phyloP scores from a whole-genome alignment of 2,329 filamentous ascomycete genomes.

The Fusarium sp. region DNA sequence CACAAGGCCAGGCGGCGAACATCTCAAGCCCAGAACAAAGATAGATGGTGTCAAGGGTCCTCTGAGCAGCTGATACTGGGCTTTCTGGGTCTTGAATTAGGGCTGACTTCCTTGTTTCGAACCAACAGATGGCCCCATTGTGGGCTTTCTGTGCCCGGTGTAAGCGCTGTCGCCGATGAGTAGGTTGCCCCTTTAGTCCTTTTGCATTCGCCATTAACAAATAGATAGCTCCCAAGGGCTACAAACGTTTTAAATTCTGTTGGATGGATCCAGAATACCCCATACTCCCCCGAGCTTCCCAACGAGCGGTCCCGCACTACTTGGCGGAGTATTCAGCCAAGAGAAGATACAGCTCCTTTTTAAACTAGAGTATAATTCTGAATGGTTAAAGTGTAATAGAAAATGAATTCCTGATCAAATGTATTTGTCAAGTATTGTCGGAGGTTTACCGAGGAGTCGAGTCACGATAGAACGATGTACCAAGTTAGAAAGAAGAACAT shows the following conservation, averaged over 20 bases:
- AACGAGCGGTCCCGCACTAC: neutral
- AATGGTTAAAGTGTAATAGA: conserved; percentile 5
- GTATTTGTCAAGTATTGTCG: neutral
- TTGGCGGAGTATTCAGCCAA: neutral
- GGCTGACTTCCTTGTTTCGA: neutral
- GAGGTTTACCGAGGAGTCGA: conserved; percentile 26
- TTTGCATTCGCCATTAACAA: neutral
- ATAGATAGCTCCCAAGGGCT: neutral
- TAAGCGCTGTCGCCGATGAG: neutral
- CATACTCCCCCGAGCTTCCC: neutral
- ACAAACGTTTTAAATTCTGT: neutral
- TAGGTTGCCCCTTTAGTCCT: neutral
- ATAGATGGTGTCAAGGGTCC: conserved; percentile 12
- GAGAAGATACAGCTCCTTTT: neutral
- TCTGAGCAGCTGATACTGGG: neutral
- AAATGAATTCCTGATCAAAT: neutral
- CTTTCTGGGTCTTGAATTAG: neutral
- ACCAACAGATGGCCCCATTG: conserved; percentile 1
- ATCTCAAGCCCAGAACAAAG: neutral
- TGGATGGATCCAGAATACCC: neutral
- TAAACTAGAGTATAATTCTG: neutral
- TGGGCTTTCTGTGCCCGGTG: neutral
- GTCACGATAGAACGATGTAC: neutral
- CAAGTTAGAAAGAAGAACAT: neutral
- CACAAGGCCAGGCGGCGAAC: neutral